These are phyloP conservation scores for Salvia rosmarinus DNA, from an alignment of 257 asterid species.

Conservation along the genomic window DNA sequence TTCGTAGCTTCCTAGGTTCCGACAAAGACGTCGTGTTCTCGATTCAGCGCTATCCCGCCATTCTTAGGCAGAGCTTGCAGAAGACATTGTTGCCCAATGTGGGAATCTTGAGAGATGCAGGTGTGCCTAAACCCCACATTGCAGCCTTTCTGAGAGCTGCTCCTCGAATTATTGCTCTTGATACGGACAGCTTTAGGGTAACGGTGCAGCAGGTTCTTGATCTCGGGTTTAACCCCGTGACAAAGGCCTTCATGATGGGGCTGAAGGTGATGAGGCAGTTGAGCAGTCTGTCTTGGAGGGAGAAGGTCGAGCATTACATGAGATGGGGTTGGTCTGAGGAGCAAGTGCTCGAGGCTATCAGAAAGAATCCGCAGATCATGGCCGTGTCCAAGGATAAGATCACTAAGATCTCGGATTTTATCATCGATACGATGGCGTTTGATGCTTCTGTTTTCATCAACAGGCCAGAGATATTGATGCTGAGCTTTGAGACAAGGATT, in stretches of 20 bases:
- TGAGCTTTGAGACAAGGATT: constrained; percentile 38
- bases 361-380: constrained; percentile 17
- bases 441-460: constrained; percentile 2
- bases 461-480: not conserved
- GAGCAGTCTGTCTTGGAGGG: constrained; percentile 25
- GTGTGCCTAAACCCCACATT: constrained; percentile 32
- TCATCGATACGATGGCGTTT: constrained; percentile 31
- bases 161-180: constrained; percentile 5
- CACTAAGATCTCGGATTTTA: constrained; percentile 13
- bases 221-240: constrained; percentile 21
- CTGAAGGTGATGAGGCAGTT: constrained; percentile 18
- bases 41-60: not conserved
- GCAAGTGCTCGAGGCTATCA: constrained; percentile 13
- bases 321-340: constrained; percentile 32
- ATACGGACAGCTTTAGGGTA: not conserved
- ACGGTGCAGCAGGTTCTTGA: constrained; percentile 17
- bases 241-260: not conserved
- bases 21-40: not conserved
- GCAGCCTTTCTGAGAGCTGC: not conserved
- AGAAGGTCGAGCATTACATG: constrained; percentile 26
- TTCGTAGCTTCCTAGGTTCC: constrained; percentile 22
- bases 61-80: not conserved
- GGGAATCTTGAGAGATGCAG: constrained; percentile 5
- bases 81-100: constrained; percentile 19
- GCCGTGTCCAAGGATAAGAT: constrained; percentile 5